A percentile compares a stretch with the other conserved stretches of the same genome.
These are phyloP conservation scores for Phascolomyces articulosus DNA, from an alignment of 371 early-diverging fungal species.

Conservation along the genomic window DNA sequence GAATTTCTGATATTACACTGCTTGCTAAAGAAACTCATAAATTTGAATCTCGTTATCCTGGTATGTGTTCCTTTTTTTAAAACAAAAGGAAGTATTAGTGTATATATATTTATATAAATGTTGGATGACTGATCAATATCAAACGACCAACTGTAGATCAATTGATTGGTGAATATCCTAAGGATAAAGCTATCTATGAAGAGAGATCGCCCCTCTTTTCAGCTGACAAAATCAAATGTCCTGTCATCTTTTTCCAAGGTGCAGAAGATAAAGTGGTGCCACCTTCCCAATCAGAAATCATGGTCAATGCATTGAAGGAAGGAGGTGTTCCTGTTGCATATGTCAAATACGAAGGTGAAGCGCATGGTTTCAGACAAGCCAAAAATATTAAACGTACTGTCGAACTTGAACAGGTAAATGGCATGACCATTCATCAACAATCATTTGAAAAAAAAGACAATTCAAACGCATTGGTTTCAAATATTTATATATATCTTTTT, in stretches of 20 bases:
- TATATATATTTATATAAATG: too few species aligned
- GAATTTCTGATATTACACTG: slow-evolving; percentile 70
- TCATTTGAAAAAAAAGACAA: too few species aligned
- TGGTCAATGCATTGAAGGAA: slow-evolving; percentile 67
- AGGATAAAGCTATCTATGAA: slow-evolving; percentile 52
- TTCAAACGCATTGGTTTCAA: too few species aligned
- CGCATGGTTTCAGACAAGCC: slow-evolving; percentile 63
- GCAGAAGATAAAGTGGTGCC: slow-evolving; percentile 79
- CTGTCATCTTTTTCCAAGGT: slow-evolving; percentile 79
- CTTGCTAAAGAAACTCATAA: slow-evolving; percentile 78
- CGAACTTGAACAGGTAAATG: slow-evolving; percentile 36
- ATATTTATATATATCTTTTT: too few species aligned
- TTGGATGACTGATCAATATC: not conserved
- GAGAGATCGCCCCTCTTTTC: slow-evolving; percentile 63
- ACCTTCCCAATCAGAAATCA: slow-evolving; percentile 73
- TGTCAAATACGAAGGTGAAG: slow-evolving; percentile 72
- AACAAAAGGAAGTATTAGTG: too few species aligned
- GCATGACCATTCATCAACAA: too few species aligned
- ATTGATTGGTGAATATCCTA: slow-evolving; percentile 71
- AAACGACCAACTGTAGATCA: slow-evolving; percentile 22
- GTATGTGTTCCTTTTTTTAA: not conserved
- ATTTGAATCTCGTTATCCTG: slow-evolving; percentile 72
- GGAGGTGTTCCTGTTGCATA: slow-evolving; percentile 70
- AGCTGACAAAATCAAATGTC: slow-evolving; percentile 63
- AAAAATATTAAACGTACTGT: slow-evolving; percentile 53